phyloP scores from a whole-genome alignment of 23 red algal species.

The Chondrus crispus region DNA sequence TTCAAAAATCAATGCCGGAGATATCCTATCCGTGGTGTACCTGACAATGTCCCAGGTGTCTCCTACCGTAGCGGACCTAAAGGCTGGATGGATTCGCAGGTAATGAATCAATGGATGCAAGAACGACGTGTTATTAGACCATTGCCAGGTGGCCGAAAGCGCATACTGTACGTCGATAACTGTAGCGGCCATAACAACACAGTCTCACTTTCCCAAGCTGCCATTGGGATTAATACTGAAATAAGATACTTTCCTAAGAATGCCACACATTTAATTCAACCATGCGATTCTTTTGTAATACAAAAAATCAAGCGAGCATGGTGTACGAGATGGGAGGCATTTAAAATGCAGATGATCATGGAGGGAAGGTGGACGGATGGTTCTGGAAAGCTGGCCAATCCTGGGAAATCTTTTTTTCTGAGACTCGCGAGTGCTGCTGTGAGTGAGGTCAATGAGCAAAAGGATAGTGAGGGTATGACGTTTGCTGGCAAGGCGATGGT shows the following conservation, averaged over 20 bases:
- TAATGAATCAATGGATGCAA: neutral
- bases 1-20: neutral
- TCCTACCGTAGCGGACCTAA: neutral
- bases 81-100: neutral
- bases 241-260: conserved; percentile 3
- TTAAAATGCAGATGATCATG: neutral
- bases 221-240: neutral
- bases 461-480: neutral
- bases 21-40: neutral
- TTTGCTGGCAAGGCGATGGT: neutral
- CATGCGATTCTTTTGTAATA: conserved; percentile 6
- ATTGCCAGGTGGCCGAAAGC: neutral
- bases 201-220: neutral
- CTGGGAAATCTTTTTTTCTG: neutral
- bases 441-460: neutral
- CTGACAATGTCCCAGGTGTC: neutral
- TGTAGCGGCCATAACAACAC: neutral
- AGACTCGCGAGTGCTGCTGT: neutral
- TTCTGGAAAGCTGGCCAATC: neutral
- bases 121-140: neutral
- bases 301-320: neutral
- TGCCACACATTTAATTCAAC: neutral
- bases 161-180: neutral
- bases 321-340: neutral
- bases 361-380: neutral